A percentile compares a stretch with the other conserved stretches of the same genome.
These are phyloP conservation scores for Sporobolomyces roseus DNA, from an alignment of 768 basidiomycete genomes.

Conservation along the genomic window DNA sequence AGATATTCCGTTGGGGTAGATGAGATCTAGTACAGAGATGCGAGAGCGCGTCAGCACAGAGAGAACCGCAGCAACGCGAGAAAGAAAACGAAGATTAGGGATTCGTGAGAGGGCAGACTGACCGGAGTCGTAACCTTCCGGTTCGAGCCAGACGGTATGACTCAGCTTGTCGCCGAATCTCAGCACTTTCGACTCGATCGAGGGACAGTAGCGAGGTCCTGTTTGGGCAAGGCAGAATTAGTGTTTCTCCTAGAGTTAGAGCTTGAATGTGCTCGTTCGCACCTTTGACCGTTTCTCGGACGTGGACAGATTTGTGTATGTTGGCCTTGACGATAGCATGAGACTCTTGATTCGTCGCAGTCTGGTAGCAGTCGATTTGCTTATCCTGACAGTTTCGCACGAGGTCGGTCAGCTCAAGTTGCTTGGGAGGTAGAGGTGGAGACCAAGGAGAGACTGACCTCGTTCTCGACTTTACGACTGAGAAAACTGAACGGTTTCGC, in stretches of 20 bases:
- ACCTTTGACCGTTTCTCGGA: slow-evolving; percentile 86
- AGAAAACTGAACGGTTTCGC: slow-evolving; percentile 75
- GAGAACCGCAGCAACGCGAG: too few relatives aligned
- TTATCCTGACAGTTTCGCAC: slow-evolving; percentile 61
- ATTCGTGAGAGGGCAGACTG: background rate
- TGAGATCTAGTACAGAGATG: slow-evolving; percentile 56
- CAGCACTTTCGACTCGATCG: slow-evolving; percentile 78
- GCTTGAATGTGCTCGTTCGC: too few relatives aligned
- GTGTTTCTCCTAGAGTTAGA: too few relatives aligned
- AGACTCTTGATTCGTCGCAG: slow-evolving; percentile 66
- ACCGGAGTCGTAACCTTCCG: slow-evolving; percentile 88
- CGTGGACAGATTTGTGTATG: slow-evolving; percentile 73
- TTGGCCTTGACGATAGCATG: slow-evolving; percentile 72
- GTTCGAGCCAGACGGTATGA: slow-evolving; percentile 83
- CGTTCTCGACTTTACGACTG: slow-evolving; percentile 65
- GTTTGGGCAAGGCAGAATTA: too few relatives aligned
- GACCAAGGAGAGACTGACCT: slow-evolving; percentile 52
- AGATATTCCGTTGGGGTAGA: slow-evolving; percentile 87
- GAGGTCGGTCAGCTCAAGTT: too few relatives aligned
- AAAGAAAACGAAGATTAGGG: too few relatives aligned
- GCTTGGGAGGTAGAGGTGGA: too few relatives aligned
- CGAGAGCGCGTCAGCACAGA: background rate
- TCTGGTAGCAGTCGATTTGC: slow-evolving; percentile 70
- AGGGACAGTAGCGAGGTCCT: slow-evolving; percentile 91
- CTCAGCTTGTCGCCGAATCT: slow-evolving; percentile 67